Evolutionary conservation across 2,329 filamentous ascomycete species (phyloP), one percentile per base, ranked within the genome.

Genomic region (Fusarium aywerte): DNA sequence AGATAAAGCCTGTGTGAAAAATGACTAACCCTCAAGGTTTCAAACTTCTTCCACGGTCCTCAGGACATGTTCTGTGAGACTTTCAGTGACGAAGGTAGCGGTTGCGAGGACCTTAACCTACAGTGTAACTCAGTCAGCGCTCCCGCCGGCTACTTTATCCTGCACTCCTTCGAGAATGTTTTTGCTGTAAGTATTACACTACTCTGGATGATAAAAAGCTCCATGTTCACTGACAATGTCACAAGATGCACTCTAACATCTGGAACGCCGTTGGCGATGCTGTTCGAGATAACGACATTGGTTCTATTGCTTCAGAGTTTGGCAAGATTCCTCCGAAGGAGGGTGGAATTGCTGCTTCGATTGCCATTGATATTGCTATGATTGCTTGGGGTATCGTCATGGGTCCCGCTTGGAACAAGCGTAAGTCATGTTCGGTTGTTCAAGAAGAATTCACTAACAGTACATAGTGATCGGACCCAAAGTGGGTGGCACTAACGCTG

Each of bases 41-140:
- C 62, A 4, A 65, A 65, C 43, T 65, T 49, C 20, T 62, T 65
- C 18, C 52, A 65, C 8, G 58, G 62, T 3, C 62, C 58, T 23
- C 62, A 65, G 7, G 62, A 65, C 5, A 62, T 65, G 62, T 65
- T 52, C 15, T 62, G 62, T 3, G 58, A 62, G 36, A 65, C 52
- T 4, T 65, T 65, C 7, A 52, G 51, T 35, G 52, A 62, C 3
- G 51, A 53, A 18, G 62, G 62, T 7, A 58, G 45, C 15, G 58
- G 62, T 5, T 65, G 58, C 10, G 21, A 57, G 16, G 45, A 57
- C 15, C 38, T 62, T 1, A 39, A 62, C 23, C 42, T 65, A 3
- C 62, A 65, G 32, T 65, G 62, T 4, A 31, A 50, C 23, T 50
- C 47, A 32, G 49, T 43, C 13, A 65, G 33, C 31, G 42, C 27